Evolutionary conservation across 306 rosid genomes (phyloP).

Genomic region (Lathyrus oleraceus): DNA sequence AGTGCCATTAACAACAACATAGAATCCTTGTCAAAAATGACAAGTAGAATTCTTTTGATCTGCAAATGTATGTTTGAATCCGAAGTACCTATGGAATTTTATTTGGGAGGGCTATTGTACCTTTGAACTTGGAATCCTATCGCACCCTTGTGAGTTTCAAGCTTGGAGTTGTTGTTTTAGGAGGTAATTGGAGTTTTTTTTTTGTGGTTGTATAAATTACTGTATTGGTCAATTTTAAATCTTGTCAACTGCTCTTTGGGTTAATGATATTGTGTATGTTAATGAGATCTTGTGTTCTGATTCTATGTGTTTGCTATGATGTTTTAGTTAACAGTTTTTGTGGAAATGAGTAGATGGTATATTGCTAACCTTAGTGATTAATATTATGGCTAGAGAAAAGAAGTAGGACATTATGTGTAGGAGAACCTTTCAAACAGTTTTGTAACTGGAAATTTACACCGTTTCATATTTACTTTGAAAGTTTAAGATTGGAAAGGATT

Average conservation of each 20-base stretch:
- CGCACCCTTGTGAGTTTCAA: not conserved
- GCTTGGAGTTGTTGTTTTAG: not conserved
- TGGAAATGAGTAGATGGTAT: not conserved
- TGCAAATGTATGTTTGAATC: not conserved
- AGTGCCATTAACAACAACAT: not conserved
- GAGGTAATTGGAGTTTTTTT: not conserved
- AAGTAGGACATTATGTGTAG: not conserved
- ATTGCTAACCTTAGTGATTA: not conserved
- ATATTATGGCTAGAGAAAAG: not conserved
- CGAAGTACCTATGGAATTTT: not conserved
- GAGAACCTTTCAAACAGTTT: slow-evolving; percentile 1
- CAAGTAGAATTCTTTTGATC: no score
- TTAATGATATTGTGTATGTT: not conserved
- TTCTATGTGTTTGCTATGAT: not conserved
- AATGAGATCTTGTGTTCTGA: not conserved
- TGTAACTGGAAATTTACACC: not conserved
- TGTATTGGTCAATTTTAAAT: not conserved
- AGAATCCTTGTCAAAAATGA: not conserved
- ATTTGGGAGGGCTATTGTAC: not conserved
- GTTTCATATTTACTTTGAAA: not conserved
- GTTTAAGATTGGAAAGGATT: not conserved
- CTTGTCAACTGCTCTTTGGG: slow-evolving; percentile 3
- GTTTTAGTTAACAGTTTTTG: not conserved
- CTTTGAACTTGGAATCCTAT: not conserved
- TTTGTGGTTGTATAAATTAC: not conserved